Conservation (phyloP, 331 rosid genomes). For the Pyrus hybrid region DNA sequence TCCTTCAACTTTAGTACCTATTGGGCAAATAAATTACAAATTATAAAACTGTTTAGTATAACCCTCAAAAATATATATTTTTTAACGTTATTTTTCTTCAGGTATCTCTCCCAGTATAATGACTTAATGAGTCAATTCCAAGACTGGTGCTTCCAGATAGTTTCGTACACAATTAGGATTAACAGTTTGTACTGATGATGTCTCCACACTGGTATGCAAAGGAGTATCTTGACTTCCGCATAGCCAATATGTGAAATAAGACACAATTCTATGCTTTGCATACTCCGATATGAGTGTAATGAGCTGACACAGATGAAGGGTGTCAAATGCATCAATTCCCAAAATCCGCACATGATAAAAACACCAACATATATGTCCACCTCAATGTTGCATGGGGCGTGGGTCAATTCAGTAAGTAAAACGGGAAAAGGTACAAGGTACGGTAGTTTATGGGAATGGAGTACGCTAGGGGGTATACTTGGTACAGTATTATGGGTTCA, state of each 20-base stretch:
- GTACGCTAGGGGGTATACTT: background rate
- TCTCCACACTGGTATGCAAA: background rate
- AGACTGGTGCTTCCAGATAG: background rate
- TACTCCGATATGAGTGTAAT: background rate
- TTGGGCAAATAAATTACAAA: conserved; percentile 1
- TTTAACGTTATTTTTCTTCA: too few species aligned
- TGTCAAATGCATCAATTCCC: background rate
- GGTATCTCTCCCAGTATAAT: background rate
- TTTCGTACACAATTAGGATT: background rate
- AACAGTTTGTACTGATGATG: background rate
- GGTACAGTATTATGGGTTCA: background rate
- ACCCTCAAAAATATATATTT: background rate
- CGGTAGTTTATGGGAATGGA: background rate
- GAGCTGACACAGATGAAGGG: background rate
- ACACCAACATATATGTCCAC: too few species aligned
- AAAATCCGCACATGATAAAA: too few species aligned
- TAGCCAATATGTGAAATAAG: background rate
- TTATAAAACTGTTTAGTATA: background rate
- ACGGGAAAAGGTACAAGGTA: background rate
- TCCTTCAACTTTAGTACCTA: conserved; percentile 86
- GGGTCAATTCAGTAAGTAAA: background rate
- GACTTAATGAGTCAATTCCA: background rate
- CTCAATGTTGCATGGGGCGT: too few species aligned
- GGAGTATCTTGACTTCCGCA: background rate
- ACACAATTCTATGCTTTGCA: background rate